Percentiles rank a stretch among this genome's conserved stretches.
Evolutionary conservation across 2,329 filamentous ascomycete species (phyloP).

Genomic region (Fusarium buharicum): DNA sequence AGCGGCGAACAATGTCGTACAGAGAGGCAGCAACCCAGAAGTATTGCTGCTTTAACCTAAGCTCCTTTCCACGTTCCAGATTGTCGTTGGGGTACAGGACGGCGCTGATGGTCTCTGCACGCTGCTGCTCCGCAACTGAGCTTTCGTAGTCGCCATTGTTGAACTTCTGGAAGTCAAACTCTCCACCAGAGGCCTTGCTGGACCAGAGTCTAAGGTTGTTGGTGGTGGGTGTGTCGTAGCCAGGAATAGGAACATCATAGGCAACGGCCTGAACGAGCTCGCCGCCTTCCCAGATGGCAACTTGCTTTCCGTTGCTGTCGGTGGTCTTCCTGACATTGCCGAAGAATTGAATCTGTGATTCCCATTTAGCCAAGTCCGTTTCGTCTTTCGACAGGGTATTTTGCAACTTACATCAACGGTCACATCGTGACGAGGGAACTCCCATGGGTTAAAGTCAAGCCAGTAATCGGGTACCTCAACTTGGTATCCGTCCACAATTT

Average conservation of each 20-base stretch:
- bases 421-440: slow-evolving; percentile 95
- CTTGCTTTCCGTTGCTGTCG: slow-evolving; percentile 79
- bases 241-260: slow-evolving; percentile 92
- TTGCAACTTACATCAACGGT: slow-evolving; percentile 76
- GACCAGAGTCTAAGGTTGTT: slow-evolving; percentile 99
- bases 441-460: slow-evolving; percentile 99
- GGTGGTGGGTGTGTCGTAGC: slow-evolving; percentile 87
- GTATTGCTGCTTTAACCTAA: slow-evolving; percentile 98
- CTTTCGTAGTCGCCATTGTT: slow-evolving; percentile 98
- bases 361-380: slow-evolving; percentile 8
- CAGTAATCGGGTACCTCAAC: slow-evolving; percentile 99
- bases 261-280: slow-evolving; percentile 93
- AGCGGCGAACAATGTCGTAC: slow-evolving; percentile 94
- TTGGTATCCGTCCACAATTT: slow-evolving; percentile 97
- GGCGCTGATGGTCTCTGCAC: slow-evolving; percentile 97
- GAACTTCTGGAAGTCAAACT: slow-evolving; percentile 99
- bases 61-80: slow-evolving; percentile 93
- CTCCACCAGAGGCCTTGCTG: slow-evolving; percentile 94
- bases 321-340: slow-evolving; percentile 80
- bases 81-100: slow-evolving; percentile 98
- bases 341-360: slow-evolving; percentile 85
- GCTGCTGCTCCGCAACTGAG: slow-evolving; percentile 97
- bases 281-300: slow-evolving; percentile 87
- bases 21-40: slow-evolving; percentile 99
- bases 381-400: background rate